Conservation (phyloP, 2,329 filamentous ascomycete genomes). For the Sarocladium brachiariae region DNA sequence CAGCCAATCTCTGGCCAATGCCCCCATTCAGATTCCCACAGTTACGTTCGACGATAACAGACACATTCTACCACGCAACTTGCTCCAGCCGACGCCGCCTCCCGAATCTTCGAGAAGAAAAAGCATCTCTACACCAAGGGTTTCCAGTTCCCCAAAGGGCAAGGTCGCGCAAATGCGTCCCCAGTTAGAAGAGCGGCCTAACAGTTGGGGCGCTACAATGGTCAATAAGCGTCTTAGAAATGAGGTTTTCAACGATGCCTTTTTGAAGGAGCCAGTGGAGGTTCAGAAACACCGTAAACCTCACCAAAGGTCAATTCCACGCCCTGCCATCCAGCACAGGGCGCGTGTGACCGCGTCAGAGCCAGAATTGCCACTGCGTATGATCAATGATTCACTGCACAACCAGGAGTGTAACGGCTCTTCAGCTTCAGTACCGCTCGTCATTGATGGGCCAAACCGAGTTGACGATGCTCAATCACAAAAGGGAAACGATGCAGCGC, state of each 20-base stretch:
- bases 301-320: constrained; percentile 58
- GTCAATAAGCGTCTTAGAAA: constrained; percentile 84
- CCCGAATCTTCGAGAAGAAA: constrained; percentile 26
- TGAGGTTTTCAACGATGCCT: constrained; percentile 88
- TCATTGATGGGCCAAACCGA: background rate
- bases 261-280: constrained; percentile 77
- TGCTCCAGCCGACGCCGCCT: constrained; percentile 57
- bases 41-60: constrained; percentile 92
- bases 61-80: constrained; percentile 81
- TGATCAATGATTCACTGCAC: constrained; percentile 6
- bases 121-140: constrained; percentile 25
- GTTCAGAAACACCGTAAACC: constrained; percentile 69
- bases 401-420: background rate
- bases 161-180: constrained; percentile 21
- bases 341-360: constrained; percentile 40
- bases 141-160: constrained; percentile 13
- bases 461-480: background rate
- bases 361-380: constrained; percentile 24
- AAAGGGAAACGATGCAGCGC: background rate
- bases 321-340: constrained; percentile 38
- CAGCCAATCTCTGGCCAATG: constrained; percentile 68
- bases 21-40: constrained; percentile 65
- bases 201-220: constrained; percentile 83
- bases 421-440: background rate
- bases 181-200: constrained; percentile 48